Evolutionary conservation across 768 basidiomycete species (phyloP).

Genomic region (Russula ochroleuca): DNA sequence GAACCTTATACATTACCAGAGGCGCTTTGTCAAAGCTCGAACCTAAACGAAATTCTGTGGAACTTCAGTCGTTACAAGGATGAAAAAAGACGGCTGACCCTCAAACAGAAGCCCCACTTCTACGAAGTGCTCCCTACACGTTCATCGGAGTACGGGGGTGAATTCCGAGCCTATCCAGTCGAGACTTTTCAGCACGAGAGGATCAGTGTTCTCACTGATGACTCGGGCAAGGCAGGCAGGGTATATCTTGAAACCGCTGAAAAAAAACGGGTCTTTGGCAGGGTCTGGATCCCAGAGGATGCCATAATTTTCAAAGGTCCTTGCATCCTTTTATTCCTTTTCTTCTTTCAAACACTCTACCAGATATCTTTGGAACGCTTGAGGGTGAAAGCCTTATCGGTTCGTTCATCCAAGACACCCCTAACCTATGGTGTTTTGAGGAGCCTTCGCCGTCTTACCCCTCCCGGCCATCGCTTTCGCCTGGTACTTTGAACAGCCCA

Average conservation of each 20-base stretch:
- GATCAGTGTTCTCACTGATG: conserved; percentile 11
- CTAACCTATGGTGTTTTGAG: not conserved
- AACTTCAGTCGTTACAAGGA: conserved; percentile 16
- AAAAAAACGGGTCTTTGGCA: conserved; percentile 5
- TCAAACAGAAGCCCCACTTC: conserved; percentile 18
- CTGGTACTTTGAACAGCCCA: not conserved
- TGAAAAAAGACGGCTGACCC: conserved; percentile 4
- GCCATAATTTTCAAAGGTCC: conserved; percentile 18
- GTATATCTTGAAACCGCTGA: conserved; percentile 5
- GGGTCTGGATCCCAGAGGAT: not conserved
- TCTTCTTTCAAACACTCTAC: no score
- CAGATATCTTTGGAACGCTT: not conserved
- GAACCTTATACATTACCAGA: conserved; percentile 2
- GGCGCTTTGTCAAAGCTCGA: conserved; percentile 1
- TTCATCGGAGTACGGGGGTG: no score
- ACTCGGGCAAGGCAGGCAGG: not conserved
- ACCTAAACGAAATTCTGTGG: conserved; percentile 14
- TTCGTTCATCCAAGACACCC: not conserved
- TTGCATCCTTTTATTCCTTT: not conserved
- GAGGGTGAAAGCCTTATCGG: not conserved
- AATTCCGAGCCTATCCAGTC: not conserved
- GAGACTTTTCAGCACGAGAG: not conserved
- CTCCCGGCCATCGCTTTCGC: not conserved
- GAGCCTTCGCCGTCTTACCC: not conserved
- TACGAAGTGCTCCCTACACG: conserved; percentile 3